Conservation (phyloP, 768 basidiomycete species). For the Tylopilus intermedius region DNA sequence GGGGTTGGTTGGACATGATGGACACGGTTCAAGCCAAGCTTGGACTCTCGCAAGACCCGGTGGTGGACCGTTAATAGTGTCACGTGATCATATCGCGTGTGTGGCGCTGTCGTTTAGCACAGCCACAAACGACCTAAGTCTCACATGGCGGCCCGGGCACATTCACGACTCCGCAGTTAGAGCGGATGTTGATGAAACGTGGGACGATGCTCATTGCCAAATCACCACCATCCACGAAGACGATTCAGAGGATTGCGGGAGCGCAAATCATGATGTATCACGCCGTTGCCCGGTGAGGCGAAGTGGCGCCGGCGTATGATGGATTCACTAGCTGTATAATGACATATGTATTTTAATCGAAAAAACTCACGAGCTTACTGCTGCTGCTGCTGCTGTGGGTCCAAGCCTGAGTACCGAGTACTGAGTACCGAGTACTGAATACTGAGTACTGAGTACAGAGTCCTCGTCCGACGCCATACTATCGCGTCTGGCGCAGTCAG, state of each 20-base stretch:
- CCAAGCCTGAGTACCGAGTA: too few relatives aligned
- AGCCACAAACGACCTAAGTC: slow-evolving; percentile 9
- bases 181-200: neutral
- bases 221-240: slow-evolving; percentile 4
- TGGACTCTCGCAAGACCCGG: neutral
- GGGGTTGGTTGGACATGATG: slow-evolving; percentile 28
- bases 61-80: neutral
- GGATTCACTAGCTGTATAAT: slow-evolving; percentile 8
- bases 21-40: neutral
- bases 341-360: neutral
- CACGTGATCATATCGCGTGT: slow-evolving; percentile 26
- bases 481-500: too few relatives aligned
- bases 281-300: slow-evolving; percentile 6
- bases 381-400: too few relatives aligned
- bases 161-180: neutral
- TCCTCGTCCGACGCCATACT: too few relatives aligned
- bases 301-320: slow-evolving; percentile 8
- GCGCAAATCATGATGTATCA: neutral
- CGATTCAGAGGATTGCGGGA: neutral
- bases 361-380: too few relatives aligned
- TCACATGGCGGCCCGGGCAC: neutral
- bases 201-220: neutral
- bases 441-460: too few relatives aligned
- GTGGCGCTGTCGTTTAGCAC: slow-evolving; percentile 16
- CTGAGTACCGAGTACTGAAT: too few relatives aligned